These are phyloP conservation scores for Pythium biforme DNA, from an alignment of 352 stramenopile genomes.

Conservation along the genomic window DNA sequence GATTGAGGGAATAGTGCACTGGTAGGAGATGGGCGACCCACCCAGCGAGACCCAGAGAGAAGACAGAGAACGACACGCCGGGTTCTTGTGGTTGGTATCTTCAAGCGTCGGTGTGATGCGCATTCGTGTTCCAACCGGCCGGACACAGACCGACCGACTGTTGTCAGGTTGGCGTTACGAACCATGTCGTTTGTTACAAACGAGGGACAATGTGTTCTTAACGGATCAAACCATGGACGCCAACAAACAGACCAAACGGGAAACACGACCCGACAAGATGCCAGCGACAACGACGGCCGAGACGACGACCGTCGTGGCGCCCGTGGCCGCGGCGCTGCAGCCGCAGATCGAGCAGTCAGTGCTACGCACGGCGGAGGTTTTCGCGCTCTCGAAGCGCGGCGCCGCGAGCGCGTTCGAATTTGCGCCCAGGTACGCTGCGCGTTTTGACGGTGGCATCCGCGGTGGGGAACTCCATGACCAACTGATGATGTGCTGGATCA, in stretches of 20 bases:
- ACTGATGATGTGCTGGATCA: not conserved
- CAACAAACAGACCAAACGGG: not conserved
- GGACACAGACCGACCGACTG: slow-evolving; percentile 1
- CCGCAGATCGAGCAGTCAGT: slow-evolving; percentile 62
- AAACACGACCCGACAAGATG: slow-evolving; percentile 2
- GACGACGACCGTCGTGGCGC: slow-evolving; percentile 5
- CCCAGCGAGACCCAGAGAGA: too few species aligned
- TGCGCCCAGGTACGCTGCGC: slow-evolving; percentile 50
- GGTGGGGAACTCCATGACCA: too few species aligned
- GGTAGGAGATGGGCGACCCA: too few species aligned
- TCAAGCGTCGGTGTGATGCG: slow-evolving; percentile 9
- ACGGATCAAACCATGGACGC: too few species aligned
- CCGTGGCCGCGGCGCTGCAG: slow-evolving; percentile 9
- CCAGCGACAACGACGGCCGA: slow-evolving; percentile 5
- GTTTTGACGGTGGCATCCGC: not conserved
- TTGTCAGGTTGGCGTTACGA: too few species aligned
- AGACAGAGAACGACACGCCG: not conserved
- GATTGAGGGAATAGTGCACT: not conserved
- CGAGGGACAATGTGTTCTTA: too few species aligned
- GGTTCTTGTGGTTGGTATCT: slow-evolving; percentile 9
- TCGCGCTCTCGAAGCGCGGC: slow-evolving; percentile 65
- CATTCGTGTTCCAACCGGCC: slow-evolving; percentile 3
- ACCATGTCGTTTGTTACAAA: too few species aligned
- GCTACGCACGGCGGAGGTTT: slow-evolving; percentile 65
- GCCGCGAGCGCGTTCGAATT: slow-evolving; percentile 45